Conservation (phyloP, 179 eudicot species). For the Silene noctiflora region DNA sequence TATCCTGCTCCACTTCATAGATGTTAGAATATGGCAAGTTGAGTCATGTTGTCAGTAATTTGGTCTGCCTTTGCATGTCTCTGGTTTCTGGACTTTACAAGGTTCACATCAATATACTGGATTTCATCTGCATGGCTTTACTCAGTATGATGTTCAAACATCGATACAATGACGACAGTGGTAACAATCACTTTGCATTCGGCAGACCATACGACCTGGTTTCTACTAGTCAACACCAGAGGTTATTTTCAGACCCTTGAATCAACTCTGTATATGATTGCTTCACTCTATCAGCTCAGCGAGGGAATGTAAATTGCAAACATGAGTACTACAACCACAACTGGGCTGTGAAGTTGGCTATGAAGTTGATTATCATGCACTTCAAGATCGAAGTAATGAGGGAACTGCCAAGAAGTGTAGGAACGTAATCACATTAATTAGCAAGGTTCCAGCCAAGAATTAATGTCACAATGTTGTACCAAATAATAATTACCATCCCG, state of each 20-base stretch:
- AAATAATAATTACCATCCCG: too few species aligned
- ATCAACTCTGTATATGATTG: not conserved
- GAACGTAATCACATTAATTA: not conserved
- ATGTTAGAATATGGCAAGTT: conserved; percentile 29
- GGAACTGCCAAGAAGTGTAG: not conserved
- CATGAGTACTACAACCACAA: not conserved
- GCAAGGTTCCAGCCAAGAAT: too few species aligned
- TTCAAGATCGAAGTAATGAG: not conserved
- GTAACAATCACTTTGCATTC: not conserved
- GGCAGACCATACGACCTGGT: not conserved
- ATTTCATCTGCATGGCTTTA: not conserved
- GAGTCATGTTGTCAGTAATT: not conserved
- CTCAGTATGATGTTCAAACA: not conserved
- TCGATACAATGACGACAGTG: not conserved
- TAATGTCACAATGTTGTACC: too few species aligned
- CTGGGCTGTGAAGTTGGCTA: not conserved
- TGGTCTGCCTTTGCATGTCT: not conserved
- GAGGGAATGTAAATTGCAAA: not conserved
- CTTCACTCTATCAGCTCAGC: not conserved
- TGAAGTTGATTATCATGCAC: not conserved
- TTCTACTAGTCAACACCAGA: not conserved
- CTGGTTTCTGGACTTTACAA: too few species aligned
- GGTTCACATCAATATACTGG: not conserved
- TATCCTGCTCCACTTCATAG: conserved; percentile 93
- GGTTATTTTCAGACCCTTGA: too few species aligned